These are phyloP conservation scores for Suillus tomentosus DNA, from an alignment of 768 basidiomycete genomes.

Conservation along the genomic window DNA sequence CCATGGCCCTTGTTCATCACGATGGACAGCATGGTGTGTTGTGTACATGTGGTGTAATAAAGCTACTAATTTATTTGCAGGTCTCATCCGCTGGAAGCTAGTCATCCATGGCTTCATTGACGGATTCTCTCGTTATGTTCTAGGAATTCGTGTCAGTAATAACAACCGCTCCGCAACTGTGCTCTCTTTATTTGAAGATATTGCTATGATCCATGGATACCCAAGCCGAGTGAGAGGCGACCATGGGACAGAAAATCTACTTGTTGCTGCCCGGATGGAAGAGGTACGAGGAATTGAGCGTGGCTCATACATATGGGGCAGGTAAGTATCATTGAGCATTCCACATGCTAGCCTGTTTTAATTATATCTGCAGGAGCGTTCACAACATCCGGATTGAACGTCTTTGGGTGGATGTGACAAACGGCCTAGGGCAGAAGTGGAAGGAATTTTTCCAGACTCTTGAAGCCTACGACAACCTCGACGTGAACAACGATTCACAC, in stretches of 20 bases:
- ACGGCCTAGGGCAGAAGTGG: constrained; percentile 42
- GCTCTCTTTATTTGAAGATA: constrained; percentile 15
- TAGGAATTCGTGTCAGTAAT: constrained; percentile 35
- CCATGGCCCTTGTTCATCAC: not conserved
- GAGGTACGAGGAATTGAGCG: constrained; percentile 15
- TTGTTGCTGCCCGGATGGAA: constrained; percentile 30
- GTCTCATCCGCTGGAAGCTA: constrained; percentile 27
- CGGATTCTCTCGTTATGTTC: constrained; percentile 29
- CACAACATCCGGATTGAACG: constrained; percentile 41
- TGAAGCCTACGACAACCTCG: constrained; percentile 36
- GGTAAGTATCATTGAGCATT: constrained; percentile 19
- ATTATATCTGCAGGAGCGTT: constrained; percentile 19
- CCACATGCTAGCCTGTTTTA: not conserved
- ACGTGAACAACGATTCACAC: constrained; percentile 34
- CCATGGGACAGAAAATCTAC: constrained; percentile 13
- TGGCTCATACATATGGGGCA: constrained; percentile 42
- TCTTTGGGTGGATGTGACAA: constrained; percentile 46
- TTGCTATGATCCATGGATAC: constrained; percentile 25
- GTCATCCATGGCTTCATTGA: constrained; percentile 32
- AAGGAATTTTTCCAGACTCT: constrained; percentile 42
- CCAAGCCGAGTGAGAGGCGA: constrained; percentile 38
- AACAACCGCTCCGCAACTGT: constrained; percentile 37
- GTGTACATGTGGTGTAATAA: not conserved
- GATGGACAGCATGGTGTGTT: constrained; percentile 6
- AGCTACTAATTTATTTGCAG: constrained; percentile 19